Base-by-base conservation (phyloP, 768 basidiomycete species). In the Amanita subjunquillea region DNA sequence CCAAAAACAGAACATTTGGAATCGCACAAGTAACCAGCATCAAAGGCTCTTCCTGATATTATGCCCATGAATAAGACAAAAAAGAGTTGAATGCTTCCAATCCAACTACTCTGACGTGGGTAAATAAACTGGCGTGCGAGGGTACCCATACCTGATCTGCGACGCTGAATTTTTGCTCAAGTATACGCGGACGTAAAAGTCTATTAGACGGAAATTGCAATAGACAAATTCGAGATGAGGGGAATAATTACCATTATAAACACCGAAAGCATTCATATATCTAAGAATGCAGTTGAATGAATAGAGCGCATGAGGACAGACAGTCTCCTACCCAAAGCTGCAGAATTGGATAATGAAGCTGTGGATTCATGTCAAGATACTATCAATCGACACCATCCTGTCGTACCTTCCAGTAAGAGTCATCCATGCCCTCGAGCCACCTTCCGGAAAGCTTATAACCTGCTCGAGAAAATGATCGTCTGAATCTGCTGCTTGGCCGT, bases 11-110 rank as follows among this genome's bases (percentile, higher is more conserved):
- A 23, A 15, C 7, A 4, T 10, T 9, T 9, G 27, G 2, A 27
- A 25, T 55, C 71, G 57, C 58, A 74, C 74, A 77, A 78, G 60
- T 77, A 75, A 48, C 80, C 79, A 20, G 67, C 67, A 47, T 81
- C 80, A 57, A 77, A 77, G 5, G 72, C 61, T 44, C 73, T 67
- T 10, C 80, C 80, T 3, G 71, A 67, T 41, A 75, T 48, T 25
- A 77, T 60, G 1, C 77, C 76, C 37, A 67, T 65, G 2, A 72
- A 66, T 34, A 79, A 62, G 17, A 73, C 63, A 15, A 80, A 62
- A 50, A 75, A 71, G 8, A 77, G 62, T 49, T 81, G 76, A 7
- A 69, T 63, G 30, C 77, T 75, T 8, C 79, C 80, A 29, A 81
- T 66, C 66, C 64, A 71, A 20, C 65, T 71, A 39, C 17, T 44